Evolutionary conservation across 2,329 filamentous ascomycete genomes (phyloP), one percentile per base, ranked within the genome.

Genomic region (Colletotrichum sp.): DNA sequence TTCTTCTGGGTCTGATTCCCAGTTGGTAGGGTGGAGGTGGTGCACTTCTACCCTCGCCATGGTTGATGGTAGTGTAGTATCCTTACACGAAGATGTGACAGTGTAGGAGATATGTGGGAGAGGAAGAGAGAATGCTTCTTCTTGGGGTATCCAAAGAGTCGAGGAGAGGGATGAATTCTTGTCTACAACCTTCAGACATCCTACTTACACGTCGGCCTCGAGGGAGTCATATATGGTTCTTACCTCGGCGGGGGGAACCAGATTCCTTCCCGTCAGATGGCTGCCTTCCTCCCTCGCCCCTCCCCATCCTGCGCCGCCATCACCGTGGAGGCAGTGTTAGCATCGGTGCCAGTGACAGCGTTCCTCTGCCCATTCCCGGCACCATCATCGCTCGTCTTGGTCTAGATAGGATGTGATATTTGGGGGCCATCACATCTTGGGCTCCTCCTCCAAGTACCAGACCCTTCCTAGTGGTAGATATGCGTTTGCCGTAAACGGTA

Each of bases 1-100:
- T 57, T 85, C 84, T 6, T 82, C 80, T 1, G 82, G 82, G 69
- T 85, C 82, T 16, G 79, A 80, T 69, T 86, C 82, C 84, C 84
- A 86, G 5, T 83, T 83, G 1, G 73, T 57, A 3, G 85, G 83
- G 55, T 80, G 83, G 13, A 86, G 57, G 57, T 30, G 24, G 57
- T 60, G 57, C 8, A 60, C 13, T 60, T 60, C 57, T 28, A 60
- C 24, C 57, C 57, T 3, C 39, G 18, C 39, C 39, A 49, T 49
- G 18, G 39, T 49, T n/a, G 39, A 12, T 49, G 39, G 39, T 44
- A 44, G 39, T 4, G 39, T 2, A n/a, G 18, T 6, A 5, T 5
- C 39, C 39, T 49, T n/a, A 4, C 39, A 49, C 39, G 18, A 6
- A 49, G 39, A 49, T n/a, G 39, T 49, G 4, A 49, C 39, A n/a